Base-by-base conservation (phyloP, 2,329 filamentous ascomycete species). In the Plectosphaerella plurivora region DNA sequence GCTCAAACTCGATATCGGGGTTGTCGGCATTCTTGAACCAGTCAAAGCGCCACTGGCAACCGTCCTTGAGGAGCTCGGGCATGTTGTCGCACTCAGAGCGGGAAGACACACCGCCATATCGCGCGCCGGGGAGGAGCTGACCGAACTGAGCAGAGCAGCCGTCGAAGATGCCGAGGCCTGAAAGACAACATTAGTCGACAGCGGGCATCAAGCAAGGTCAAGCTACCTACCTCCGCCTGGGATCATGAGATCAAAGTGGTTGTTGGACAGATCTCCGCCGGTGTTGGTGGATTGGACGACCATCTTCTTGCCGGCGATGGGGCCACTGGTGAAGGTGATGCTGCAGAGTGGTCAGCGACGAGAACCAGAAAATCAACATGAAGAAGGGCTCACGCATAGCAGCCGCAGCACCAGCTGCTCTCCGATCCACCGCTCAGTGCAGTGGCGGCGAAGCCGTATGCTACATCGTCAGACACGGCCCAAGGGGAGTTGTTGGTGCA, bases 371-470 rank as follows among this genome's bases (percentile, higher is more conserved):
- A 3, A 2, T 3, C 47, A 45, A 4, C 10, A 39, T n/a, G 16
- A n/a, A 9, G 4, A 14, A 16, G 11, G 41, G 60, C 68, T 61
- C 47, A 73, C 68, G 80, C 73, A 61, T 85, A 87, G 66, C 83
- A 87, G 48, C 76, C 78, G 63, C 85, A 88, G 70, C 85, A 88
- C 80, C 82, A 86, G n/a, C 68, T 73, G 1, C 72, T 68, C 65
- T 87, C 84, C 3, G 71, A 76, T 41, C 76, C 74, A 20, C 81
- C 81, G 2, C 65, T 62, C 57, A 87, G 73, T 48, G 71, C 74
- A 9, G 81, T 82, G 12, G 84, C 84, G 2, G 84, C 82, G 61
- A 83, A 88, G 14, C 84, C 84, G 60, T 87, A 88, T 16, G 82
- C 75, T 12, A 84, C 60, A 10, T 71, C 71, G 49, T 82, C 77